Conservation (phyloP, 257 asterid genomes). For the Nicotiana tomentosiformis region DNA sequence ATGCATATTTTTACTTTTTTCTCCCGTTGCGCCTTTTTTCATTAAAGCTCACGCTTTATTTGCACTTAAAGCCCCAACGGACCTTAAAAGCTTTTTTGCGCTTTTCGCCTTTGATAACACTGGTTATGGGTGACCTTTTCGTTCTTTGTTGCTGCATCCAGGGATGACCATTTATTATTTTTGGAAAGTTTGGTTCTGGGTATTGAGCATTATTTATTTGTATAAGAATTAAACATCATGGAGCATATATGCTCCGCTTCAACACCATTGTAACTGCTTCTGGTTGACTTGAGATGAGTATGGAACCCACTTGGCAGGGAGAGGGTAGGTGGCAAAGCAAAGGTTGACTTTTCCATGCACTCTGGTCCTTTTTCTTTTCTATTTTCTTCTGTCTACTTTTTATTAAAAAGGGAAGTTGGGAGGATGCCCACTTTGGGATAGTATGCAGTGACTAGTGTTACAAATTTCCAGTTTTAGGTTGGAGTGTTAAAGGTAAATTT, state of each 20-base stretch:
- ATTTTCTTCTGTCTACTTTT: neutral
- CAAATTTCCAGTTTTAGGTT: neutral
- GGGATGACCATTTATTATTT: neutral
- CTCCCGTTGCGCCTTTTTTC: no score
- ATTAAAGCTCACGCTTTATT: no score
- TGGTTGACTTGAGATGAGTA: neutral
- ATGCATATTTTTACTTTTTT: no score
- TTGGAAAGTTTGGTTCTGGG: neutral
- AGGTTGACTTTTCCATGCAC: neutral
- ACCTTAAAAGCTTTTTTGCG: no score
- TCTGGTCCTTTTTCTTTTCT: neutral
- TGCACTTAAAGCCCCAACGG: no score
- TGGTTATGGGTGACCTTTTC: neutral
- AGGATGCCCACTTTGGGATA: neutral
- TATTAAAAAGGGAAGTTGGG: neutral
- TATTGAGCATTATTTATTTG: neutral
- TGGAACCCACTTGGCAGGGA: neutral
- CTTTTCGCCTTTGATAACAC: no score
- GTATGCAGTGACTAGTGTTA: neutral
- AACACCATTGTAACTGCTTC: neutral
- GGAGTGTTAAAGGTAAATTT: neutral
- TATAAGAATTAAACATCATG: neutral
- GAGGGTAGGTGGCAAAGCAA: neutral
- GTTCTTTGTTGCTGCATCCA: neutral
- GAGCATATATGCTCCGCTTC: neutral